Conservation (phyloP, 2,329 filamentous ascomycete genomes). For the Colletotrichum plurivorum region DNA sequence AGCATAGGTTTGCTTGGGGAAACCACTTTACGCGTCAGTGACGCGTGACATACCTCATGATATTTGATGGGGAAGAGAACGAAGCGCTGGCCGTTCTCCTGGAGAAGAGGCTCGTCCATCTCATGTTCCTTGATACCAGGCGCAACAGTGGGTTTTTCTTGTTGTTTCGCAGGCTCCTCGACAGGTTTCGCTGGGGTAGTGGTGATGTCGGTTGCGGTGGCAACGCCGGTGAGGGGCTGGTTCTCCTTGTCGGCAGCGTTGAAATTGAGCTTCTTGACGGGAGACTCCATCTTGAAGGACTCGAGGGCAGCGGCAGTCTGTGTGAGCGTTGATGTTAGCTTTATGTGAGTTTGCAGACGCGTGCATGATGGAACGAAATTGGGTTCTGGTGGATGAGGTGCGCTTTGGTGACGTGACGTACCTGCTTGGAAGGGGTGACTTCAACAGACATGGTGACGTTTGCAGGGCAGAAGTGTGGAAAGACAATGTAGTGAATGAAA, state of each 20-base stretch:
- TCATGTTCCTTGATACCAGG: conserved; percentile 76
- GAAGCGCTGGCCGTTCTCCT: conserved; percentile 96
- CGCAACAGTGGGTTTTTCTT: conserved; percentile 59
- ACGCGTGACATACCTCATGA: conserved; percentile 85
- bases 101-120: conserved; percentile 88
- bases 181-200: conserved; percentile 73
- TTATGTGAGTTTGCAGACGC: conserved; percentile 7
- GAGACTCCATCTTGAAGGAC: conserved; percentile 92
- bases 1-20: conserved; percentile 50
- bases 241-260: conserved; percentile 86
- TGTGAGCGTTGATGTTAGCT: conserved; percentile 49
- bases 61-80: conserved; percentile 99
- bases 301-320: conserved; percentile 91
- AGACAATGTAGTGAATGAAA: neutral
- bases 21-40: conserved; percentile 78
- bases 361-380: neutral
- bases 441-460: conserved; percentile 78
- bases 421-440: conserved; percentile 74
- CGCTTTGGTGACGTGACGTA: conserved; percentile 52
- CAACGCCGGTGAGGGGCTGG: conserved; percentile 65
- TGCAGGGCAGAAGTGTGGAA: neutral
- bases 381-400: neutral
- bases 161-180: conserved; percentile 62
- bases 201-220: conserved; percentile 67
- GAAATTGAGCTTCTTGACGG: conserved; percentile 91